Evolutionary conservation across 345 rosid genomes (phyloP), one percentile per base, ranked within the genome.

Genomic region (Conringia planisiliqua): DNA sequence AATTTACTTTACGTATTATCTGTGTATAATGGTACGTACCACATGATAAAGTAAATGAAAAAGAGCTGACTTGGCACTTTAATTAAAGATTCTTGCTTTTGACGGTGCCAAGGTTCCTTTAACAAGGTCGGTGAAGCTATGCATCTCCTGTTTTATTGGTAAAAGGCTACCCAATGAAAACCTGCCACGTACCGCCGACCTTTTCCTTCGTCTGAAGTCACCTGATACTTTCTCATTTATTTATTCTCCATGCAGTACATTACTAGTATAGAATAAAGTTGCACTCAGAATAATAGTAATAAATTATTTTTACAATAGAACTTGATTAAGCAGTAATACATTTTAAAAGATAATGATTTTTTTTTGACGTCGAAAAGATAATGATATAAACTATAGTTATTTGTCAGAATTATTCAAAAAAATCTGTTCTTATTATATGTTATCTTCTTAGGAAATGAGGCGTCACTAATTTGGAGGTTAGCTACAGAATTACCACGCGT

Each of bases 61-160:
- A 56, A 68, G 63, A 60, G 68, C 46, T 69, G 80, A 69, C 6
- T 62, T 16, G 75, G 57, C 59, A 46, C 71, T 77, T 77, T 77
- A 57, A 36, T 2, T 55, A 70, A 77, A 77, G 72, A 64, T 44
- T 57, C 66, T 27, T 63, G 80, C 76, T 71, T 77, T 57, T 38
- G 76, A 64, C 68, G 80, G 71, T 77, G 72, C 22, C 51, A 39
- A 24, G 54, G 46, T 38, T 47, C 33, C 70, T 22, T 61, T 76
- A 44, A 32, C 35, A 39, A 30, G 72, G 72, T 70, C 76, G 72
- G 80, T 65, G 72, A 64, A 44, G 80, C 67, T 68, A 71, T 77
- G 72, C 62, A 77, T 71, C 62, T 71, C 67, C 32, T 29, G 26
- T 35, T 56, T 57, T 27, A 38, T 56, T 48, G 60, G 67, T 36